Percentiles rank a stretch among this genome's conserved stretches.
These are phyloP conservation scores for Mycogone perniciosa DNA, from an alignment of 2,329 filamentous ascomycete species.

Conservation along the genomic window DNA sequence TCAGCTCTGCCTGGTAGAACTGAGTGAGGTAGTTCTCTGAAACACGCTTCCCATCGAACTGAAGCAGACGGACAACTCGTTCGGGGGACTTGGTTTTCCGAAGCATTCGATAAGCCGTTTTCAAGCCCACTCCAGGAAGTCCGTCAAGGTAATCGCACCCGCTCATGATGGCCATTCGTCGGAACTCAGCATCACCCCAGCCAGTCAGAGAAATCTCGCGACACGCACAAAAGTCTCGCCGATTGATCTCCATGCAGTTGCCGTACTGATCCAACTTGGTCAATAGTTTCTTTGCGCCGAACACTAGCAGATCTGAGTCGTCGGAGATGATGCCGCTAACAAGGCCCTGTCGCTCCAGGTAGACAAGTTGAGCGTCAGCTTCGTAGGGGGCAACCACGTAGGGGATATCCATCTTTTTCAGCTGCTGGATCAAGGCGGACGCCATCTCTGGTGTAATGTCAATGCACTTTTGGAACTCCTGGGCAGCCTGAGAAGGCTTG, in stretches of 20 bases:
- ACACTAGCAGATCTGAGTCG: conserved; percentile 92
- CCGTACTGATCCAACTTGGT: conserved; percentile 95
- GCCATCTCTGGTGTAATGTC: conserved; percentile 98
- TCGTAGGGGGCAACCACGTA: conserved; percentile 97
- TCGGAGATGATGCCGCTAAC: conserved; percentile 89
- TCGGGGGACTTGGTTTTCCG: conserved; percentile 87
- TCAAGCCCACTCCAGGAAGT: conserved; percentile 80
- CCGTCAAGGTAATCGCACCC: conserved; percentile 93
- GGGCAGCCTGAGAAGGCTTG: conserved; percentile 70
- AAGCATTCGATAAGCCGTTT: conserved; percentile 86
- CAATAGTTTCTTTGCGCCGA: conserved; percentile 81
- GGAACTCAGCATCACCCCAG: conserved; percentile 87
- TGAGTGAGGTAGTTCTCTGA: conserved; percentile 73
- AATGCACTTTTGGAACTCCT: conserved; percentile 88
- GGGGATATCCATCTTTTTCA: conserved; percentile 71
- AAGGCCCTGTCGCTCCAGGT: conserved; percentile 78
- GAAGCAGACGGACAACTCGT: conserved; percentile 70
- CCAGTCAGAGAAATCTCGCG: conserved; percentile 83
- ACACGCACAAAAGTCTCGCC: conserved; percentile 80
- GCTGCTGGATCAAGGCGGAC: conserved; percentile 78
- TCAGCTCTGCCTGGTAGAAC: conserved; percentile 83
- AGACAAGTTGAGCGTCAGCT: conserved; percentile 93
- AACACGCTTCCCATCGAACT: conserved; percentile 84
- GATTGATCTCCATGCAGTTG: conserved; percentile 85
- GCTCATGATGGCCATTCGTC: conserved; percentile 92